These are phyloP conservation scores for Penicillium simplicissimum DNA, from an alignment of 495 filamentous ascomycete genomes.

Conservation along the genomic window DNA sequence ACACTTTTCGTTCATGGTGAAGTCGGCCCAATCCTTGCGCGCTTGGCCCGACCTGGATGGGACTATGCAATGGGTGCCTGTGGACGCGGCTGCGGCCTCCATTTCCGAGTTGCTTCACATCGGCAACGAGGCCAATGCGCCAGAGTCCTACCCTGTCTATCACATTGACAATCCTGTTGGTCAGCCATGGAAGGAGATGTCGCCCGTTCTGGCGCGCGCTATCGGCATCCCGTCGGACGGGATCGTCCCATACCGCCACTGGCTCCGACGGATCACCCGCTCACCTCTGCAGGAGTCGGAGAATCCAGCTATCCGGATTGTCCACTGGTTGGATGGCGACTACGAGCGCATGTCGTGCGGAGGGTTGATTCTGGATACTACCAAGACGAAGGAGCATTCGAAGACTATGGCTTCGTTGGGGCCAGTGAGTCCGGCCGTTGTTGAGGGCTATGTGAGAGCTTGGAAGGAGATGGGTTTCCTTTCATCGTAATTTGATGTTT, in stretches of 20 bases:
- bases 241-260: constrained; percentile 39
- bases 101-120: constrained; percentile 34
- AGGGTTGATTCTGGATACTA: constrained; percentile 44
- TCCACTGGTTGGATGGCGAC: constrained; percentile 48
- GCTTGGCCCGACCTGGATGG: constrained; percentile 46
- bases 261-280: constrained; percentile 26
- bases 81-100: constrained; percentile 44
- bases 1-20: constrained; percentile 52
- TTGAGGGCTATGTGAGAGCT: not conserved
- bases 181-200: constrained; percentile 45
- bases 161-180: constrained; percentile 53
- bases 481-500: not conserved
- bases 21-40: constrained; percentile 49
- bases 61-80: constrained; percentile 48
- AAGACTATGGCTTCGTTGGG: not conserved
- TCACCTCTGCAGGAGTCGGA: constrained; percentile 28
- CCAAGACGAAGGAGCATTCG: not conserved
- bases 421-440: not conserved
- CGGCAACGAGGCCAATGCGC: not conserved
- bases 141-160: constrained; percentile 39
- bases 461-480: not conserved
- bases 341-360: constrained; percentile 53
- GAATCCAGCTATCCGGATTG: constrained; percentile 42
- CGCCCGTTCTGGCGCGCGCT: constrained; percentile 32
- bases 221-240: constrained; percentile 30